These are phyloP conservation scores for Graphilbum sp. DNA, from an alignment of 2,329 filamentous ascomycete genomes.

Conservation along the genomic window DNA sequence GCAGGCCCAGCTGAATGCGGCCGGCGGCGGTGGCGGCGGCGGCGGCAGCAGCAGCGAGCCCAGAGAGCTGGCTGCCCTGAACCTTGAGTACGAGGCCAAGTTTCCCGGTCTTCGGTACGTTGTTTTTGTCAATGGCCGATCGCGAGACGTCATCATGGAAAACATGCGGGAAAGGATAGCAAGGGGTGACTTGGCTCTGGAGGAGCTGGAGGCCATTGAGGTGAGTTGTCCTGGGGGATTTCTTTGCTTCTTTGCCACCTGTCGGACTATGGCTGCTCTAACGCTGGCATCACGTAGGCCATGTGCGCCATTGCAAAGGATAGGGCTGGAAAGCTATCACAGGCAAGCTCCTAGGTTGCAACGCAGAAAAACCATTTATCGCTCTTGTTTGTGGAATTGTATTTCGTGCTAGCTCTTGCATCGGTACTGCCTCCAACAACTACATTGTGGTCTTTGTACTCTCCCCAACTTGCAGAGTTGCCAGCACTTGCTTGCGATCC, in stretches of 20 bases:
- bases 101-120: conserved; percentile 81
- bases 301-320: conserved; percentile 88
- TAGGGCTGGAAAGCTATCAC: conserved; percentile 46
- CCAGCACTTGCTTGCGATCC: no score
- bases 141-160: conserved; percentile 57
- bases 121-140: conserved; percentile 77
- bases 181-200: conserved; percentile 45
- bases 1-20: conserved; percentile 56
- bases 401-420: no score
- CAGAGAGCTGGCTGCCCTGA: conserved; percentile 43
- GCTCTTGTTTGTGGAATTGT: no score
- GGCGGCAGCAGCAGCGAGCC: conserved; percentile 39
- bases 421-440: no score
- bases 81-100: conserved; percentile 59
- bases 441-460: no score
- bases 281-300: no score
- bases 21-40: conserved; percentile 32
- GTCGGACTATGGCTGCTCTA: no score
- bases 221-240: conserved; percentile 25
- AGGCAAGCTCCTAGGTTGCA: background rate
- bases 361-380: no score
- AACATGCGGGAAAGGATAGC: conserved; percentile 66
- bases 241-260: background rate
- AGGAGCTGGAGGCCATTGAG: conserved; percentile 59
- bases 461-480: no score